Conservation (phyloP, 768 basidiomycete species). For the Boletus rubroflammeus region DNA sequence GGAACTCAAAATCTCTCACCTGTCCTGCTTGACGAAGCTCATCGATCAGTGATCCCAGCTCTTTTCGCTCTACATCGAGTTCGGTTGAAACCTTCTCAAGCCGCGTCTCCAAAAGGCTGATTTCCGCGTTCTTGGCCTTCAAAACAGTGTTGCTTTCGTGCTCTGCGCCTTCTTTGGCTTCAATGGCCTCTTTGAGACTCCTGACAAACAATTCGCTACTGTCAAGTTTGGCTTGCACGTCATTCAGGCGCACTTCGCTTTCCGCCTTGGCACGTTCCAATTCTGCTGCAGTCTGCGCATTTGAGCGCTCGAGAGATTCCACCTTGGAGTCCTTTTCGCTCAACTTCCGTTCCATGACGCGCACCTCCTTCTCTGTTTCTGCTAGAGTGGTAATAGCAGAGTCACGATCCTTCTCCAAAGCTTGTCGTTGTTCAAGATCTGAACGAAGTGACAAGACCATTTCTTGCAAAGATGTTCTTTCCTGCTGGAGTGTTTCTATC, state of each 20-base stretch:
- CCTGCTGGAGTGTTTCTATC: constrained; percentile 63
- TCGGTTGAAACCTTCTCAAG: constrained; percentile 45
- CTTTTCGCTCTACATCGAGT: constrained; percentile 56
- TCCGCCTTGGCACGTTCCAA: constrained; percentile 48
- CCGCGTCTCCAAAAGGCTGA: constrained; percentile 49
- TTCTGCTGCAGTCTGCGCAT: constrained; percentile 35
- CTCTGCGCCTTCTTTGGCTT: constrained; percentile 47
- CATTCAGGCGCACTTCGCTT: constrained; percentile 39
- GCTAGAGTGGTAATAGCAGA: constrained; percentile 37
- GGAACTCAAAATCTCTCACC: constrained; percentile 39
- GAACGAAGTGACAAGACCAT: constrained; percentile 24
- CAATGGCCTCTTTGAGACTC: constrained; percentile 51
- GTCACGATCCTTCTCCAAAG: constrained; percentile 44
- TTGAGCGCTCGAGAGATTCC: constrained; percentile 45
- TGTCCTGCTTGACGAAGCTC: constrained; percentile 87
- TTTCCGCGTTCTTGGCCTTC: constrained; percentile 57
- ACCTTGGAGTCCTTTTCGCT: constrained; percentile 44
- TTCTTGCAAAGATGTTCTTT: constrained; percentile 58
- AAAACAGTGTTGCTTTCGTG: constrained; percentile 49
- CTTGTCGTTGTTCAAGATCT: constrained; percentile 23
- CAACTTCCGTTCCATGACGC: constrained; percentile 40
- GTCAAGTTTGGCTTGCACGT: constrained; percentile 44
- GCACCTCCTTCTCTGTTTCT: constrained; percentile 43
- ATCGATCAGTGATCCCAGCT: constrained; percentile 72
- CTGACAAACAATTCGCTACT: constrained; percentile 42